Conservation (phyloP, 108 stramenopile genomes). For the Cyclotella choctawhatcheeana region DNA sequence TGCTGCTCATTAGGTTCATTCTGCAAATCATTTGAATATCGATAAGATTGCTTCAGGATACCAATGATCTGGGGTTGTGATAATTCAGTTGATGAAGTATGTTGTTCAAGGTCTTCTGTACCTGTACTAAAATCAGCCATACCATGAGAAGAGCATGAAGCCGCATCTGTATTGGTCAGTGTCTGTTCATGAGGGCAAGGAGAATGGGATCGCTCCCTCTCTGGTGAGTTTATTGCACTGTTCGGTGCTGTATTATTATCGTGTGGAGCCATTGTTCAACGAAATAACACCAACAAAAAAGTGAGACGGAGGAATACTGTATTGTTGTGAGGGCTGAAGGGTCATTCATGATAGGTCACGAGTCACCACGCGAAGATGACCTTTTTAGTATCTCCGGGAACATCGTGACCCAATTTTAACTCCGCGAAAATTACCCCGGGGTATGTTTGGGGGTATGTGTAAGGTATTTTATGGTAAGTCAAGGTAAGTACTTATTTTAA, state of each 20-base stretch:
- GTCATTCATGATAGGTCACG: too few species aligned
- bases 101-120: background rate
- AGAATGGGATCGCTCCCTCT: background rate
- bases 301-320: too few species aligned
- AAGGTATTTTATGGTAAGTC: too few species aligned
- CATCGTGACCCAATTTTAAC: too few species aligned
- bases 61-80: background rate
- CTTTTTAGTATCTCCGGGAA: too few species aligned
- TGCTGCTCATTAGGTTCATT: background rate
- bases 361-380: too few species aligned
- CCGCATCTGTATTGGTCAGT: background rate
- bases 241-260: background rate
- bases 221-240: too few species aligned
- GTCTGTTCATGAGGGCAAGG: background rate
- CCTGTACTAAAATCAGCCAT: background rate
- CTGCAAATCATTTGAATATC: slow-evolving; percentile 1
- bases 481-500: too few species aligned
- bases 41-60: background rate
- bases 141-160: background rate
- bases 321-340: too few species aligned
- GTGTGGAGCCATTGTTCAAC: slow-evolving; percentile 6
- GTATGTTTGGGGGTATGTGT: too few species aligned
- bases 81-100: background rate
- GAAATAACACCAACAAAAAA: too few species aligned
- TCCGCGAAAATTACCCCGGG: too few species aligned